Base-by-base conservation (phyloP, 306 rosid species). In the Abrus pulchellus region DNA sequence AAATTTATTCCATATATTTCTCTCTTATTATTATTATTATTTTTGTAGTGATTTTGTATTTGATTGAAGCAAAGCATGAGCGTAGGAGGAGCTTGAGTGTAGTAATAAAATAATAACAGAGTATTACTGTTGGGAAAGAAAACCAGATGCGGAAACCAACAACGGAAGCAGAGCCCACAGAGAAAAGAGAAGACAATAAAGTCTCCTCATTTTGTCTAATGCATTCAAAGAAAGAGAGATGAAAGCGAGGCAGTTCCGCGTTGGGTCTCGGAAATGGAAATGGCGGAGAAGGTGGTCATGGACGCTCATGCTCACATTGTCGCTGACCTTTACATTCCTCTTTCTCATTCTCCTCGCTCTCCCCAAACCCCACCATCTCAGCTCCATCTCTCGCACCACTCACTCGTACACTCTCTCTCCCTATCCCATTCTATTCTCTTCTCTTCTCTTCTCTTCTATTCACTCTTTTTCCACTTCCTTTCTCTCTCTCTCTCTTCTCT, bases 291-390 rank as follows among this genome's bases (percentile, higher is more conserved):
- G 20, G 20, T 20, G 20, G 0, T 65, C 90, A 0, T 83, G 88
- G 0, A 85, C 92, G 3, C 66, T 88, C 55, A 71, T 90, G 20
- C 84, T 90, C 29, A 79, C 90, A 9, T 49, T 87, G 85, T 88
- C 90, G 4, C 49, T 88, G 7, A 65, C 88, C 72, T 89, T 88
- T 86, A 85, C 90, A 36, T 90, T 90, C 81, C 88, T 87, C 86
- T 38, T 90, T 68, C 88, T 96, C 74, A 83, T 89, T 73, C 99
- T 93, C 45, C 90, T 93, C 28, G 87, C 91, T 29, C 97, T 83
- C 11, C 83, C 85, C 6, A 90, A 90, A 68, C 87, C 88, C 66
- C 83, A 88, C 74, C 94, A 95, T 76, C 94, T 93, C 63, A 90
- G 74, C 78, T 88, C 92, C 68, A 78, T 91, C 32, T 81, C 85